phyloP scores from a whole-genome alignment of 495 filamentous ascomycete genomes.

The Pyronema domesticum region DNA sequence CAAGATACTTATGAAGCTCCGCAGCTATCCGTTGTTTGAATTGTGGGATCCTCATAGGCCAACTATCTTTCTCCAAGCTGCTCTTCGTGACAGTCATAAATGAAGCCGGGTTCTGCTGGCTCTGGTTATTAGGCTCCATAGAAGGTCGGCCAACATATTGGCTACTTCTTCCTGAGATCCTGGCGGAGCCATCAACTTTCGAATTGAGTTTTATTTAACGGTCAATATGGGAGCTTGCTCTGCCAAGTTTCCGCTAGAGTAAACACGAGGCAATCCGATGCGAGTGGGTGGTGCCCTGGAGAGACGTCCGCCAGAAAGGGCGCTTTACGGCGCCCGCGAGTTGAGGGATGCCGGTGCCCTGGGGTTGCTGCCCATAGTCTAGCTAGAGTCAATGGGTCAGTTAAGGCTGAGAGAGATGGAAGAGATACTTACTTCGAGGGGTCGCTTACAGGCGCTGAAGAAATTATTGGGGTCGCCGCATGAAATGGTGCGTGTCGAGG shows the following conservation, averaged over 20 bases:
- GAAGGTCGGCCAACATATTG: slow-evolving; percentile 60
- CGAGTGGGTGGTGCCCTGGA: slow-evolving; percentile 44
- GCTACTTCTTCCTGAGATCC: slow-evolving; percentile 57
- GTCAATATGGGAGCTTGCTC: slow-evolving; percentile 45
- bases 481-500: too few relatives aligned
- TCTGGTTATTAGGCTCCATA: slow-evolving; percentile 29
- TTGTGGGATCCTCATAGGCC: slow-evolving; percentile 63
- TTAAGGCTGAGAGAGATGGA: slow-evolving; percentile 8
- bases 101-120: slow-evolving; percentile 30
- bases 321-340: slow-evolving; percentile 84
- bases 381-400: background rate
- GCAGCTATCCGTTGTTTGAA: slow-evolving; percentile 68
- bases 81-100: slow-evolving; percentile 67
- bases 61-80: slow-evolving; percentile 68
- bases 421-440: slow-evolving; percentile 39
- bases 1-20: slow-evolving; percentile 79
- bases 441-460: slow-evolving; percentile 46
- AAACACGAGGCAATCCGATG: slow-evolving; percentile 69
- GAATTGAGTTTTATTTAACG: slow-evolving; percentile 67
- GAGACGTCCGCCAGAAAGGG: slow-evolving; percentile 38
- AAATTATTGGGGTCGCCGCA: slow-evolving; percentile 31
- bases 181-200: slow-evolving; percentile 51
- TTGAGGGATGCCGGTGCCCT: slow-evolving; percentile 54
- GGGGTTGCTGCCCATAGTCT: background rate
- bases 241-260: slow-evolving; percentile 49